Conservation (phyloP, 1,139 yeast species). For the Yamadazyma aaseri region DNA sequence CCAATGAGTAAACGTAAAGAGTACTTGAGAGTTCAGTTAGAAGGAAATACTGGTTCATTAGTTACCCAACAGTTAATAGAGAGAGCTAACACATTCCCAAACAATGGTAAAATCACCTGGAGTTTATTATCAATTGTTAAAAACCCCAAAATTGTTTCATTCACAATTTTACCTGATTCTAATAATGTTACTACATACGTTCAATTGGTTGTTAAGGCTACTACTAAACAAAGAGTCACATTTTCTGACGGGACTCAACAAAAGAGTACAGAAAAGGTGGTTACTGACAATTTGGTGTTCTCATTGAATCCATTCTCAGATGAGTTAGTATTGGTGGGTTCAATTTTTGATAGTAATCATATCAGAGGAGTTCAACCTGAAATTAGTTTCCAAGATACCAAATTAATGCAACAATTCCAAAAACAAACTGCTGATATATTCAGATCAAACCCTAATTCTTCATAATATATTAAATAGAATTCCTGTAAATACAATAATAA, state of each 20-base stretch:
- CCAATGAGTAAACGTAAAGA: conserved; percentile 25
- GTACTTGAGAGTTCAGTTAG: conserved; percentile 32
- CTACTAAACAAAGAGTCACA: conserved; percentile 69
- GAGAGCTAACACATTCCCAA: conserved; percentile 50
- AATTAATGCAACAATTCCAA: conserved; percentile 27
- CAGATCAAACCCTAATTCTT: conserved; percentile 23
- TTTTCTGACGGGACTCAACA: conserved; percentile 40
- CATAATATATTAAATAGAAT: neutral
- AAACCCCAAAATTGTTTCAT: conserved; percentile 69
- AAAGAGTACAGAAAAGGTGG: conserved; percentile 49
- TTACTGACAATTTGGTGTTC: conserved; percentile 73
- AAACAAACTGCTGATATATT: conserved; percentile 30
- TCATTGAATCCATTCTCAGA: conserved; percentile 72
- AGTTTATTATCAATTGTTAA: conserved; percentile 66
- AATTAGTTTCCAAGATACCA: conserved; percentile 22
- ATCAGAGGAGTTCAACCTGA: conserved; percentile 36
- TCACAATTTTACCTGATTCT: conserved; percentile 61
- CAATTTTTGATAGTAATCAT: conserved; percentile 69
- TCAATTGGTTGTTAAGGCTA: conserved; percentile 75
- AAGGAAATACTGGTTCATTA: conserved; percentile 33
- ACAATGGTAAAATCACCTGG: conserved; percentile 66
- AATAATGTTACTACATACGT: conserved; percentile 66
- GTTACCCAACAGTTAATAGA: conserved; percentile 30
- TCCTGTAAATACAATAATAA: conserved; percentile 8
- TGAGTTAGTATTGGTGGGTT: conserved; percentile 70